phyloP scores from a whole-genome alignment of 257 asterid genomes.

The Przewalskia tangutica region DNA sequence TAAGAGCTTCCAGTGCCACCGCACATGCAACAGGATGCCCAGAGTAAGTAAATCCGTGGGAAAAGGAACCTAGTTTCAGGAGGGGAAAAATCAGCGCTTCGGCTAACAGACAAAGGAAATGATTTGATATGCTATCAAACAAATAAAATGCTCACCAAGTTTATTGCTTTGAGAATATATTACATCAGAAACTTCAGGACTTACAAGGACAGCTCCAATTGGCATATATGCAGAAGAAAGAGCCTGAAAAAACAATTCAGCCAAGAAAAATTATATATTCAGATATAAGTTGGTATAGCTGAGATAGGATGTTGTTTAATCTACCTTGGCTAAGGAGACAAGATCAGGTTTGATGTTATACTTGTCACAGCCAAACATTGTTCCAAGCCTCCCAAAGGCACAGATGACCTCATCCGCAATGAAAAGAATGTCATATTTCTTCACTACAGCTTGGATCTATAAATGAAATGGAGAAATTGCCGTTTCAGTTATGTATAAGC shows the following conservation, averaged over 20 bases:
- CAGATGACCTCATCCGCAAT: conserved; percentile 97
- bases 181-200: conserved; percentile 71
- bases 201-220: conserved; percentile 86
- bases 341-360: conserved; percentile 90
- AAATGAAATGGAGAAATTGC: not conserved
- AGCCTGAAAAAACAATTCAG: conserved; percentile 36
- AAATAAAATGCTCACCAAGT: conserved; percentile 46
- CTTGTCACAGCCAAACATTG: conserved; percentile 89
- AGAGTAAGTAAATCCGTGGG: conserved; percentile 95
- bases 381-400: conserved; percentile 91
- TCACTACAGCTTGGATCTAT: conserved; percentile 84
- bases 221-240: conserved; percentile 95
- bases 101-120: not conserved
- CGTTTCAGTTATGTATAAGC: not conserved
- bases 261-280: not conserved
- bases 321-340: conserved; percentile 81
- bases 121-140: not conserved
- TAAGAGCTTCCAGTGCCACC: conserved; percentile 86
- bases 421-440: conserved; percentile 73
- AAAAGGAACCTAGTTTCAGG: conserved; percentile 48
- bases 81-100: not conserved
- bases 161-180: conserved; percentile 78
- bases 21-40: conserved; percentile 98
- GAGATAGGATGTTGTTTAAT: not conserved
- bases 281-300: not conserved